Conservation (phyloP, 2,329 filamentous ascomycete genomes). For the Colletotrichum lupini region DNA sequence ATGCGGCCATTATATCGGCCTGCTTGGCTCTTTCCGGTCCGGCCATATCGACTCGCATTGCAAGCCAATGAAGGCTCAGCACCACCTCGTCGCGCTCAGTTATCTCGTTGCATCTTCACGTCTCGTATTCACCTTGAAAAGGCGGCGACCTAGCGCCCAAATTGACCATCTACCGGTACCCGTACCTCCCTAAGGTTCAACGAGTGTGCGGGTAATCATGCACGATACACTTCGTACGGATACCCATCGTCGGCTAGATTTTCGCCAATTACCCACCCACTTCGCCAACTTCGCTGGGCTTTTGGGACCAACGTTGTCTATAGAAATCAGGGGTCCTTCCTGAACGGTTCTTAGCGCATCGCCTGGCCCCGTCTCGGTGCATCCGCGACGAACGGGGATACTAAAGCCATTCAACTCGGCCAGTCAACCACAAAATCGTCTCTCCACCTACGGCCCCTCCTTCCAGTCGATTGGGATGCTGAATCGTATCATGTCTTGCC, state of each 20-base stretch:
- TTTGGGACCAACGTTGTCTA: slow-evolving; percentile 22
- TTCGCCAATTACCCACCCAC: slow-evolving; percentile 11
- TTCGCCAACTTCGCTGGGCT: slow-evolving; percentile 7
- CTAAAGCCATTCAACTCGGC: background rate
- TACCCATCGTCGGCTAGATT: background rate
- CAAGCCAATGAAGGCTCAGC: slow-evolving; percentile 4
- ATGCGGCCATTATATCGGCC: slow-evolving; percentile 2
- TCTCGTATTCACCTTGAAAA: slow-evolving; percentile 23
- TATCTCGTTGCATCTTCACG: background rate
- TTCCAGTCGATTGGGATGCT: slow-evolving; percentile 32
- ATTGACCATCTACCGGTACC: background rate
- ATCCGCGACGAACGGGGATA: slow-evolving; percentile 33
- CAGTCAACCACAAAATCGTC: slow-evolving; percentile 7
- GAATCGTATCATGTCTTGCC: slow-evolving; percentile 29
- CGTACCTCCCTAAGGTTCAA: background rate
- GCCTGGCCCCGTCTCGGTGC: slow-evolving; percentile 31
- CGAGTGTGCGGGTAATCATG: background rate
- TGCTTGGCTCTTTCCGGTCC: slow-evolving; percentile 2
- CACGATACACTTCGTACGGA: background rate
- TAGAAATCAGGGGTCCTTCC: slow-evolving; percentile 34
- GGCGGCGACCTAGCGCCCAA: background rate
- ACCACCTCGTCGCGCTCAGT: background rate
- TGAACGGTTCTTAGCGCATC: slow-evolving; percentile 30
- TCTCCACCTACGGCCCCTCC: slow-evolving; percentile 21
- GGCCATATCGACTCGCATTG: background rate